phyloP scores from a whole-genome alignment of 208 protist species.

The Acanthamoeba royreba region DNA sequence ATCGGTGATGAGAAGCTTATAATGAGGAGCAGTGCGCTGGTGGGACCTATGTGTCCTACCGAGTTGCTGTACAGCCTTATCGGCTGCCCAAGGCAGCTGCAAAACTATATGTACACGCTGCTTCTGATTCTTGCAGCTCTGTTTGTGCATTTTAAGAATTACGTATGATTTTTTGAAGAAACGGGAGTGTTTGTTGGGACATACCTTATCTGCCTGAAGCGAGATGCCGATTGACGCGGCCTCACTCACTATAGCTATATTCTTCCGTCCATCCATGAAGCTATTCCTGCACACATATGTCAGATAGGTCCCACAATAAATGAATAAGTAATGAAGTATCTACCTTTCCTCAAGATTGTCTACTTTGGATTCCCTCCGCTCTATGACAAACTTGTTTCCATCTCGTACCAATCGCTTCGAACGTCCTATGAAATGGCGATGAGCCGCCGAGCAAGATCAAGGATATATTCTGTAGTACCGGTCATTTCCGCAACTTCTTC shows the following conservation, averaged over 20 bases:
- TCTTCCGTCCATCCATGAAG: neutral
- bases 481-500: neutral
- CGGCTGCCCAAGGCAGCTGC: conserved; percentile 56
- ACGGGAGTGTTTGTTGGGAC: neutral
- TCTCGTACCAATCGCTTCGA: neutral
- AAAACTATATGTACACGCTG: conserved; percentile 51
- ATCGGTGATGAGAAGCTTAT: conserved; percentile 51
- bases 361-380: neutral
- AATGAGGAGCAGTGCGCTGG: conserved; percentile 6
- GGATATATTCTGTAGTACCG: neutral
- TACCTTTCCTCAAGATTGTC: neutral
- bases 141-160: neutral
- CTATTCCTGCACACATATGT: neutral
- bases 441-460: neutral
- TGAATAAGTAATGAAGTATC: neutral
- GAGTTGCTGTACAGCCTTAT: conserved; percentile 57
- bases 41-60: conserved; percentile 41
- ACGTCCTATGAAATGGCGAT: neutral
- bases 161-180: neutral
- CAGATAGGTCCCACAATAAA: too few species aligned
- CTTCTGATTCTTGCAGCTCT: conserved; percentile 24
- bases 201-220: conserved; percentile 34
- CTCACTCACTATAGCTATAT: conserved; percentile 5
- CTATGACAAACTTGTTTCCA: neutral
- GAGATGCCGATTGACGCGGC: conserved; percentile 45